Evolutionary conservation across 1,139 yeast species (phyloP).

Genomic region (Torulaspora pretoriensis): DNA sequence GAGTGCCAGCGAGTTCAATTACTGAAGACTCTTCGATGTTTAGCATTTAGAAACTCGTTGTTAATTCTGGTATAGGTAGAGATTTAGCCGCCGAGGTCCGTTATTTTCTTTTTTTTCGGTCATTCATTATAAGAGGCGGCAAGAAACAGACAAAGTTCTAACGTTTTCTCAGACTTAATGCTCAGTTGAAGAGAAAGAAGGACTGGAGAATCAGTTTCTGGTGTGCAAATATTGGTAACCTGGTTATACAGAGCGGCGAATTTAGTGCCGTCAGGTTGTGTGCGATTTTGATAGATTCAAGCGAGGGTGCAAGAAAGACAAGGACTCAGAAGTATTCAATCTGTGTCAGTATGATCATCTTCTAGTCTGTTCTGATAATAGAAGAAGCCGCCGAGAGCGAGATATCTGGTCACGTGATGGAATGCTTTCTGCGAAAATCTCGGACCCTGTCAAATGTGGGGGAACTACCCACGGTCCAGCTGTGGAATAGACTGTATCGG

Average conservation of each 20-base stretch:
- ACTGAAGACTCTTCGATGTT: conserved; percentile 11
- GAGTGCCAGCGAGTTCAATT: conserved; percentile 70
- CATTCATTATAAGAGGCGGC: neutral
- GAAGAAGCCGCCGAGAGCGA: neutral
- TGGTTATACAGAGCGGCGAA: too few relatives aligned
- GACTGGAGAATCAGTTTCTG: too few relatives aligned
- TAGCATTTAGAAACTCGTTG: conserved; percentile 1
- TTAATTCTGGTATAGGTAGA: neutral
- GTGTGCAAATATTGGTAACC: too few relatives aligned
- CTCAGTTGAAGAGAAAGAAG: too few relatives aligned
- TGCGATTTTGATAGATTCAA: too few relatives aligned
- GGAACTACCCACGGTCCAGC: neutral
- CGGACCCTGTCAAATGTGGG: conserved; percentile 1
- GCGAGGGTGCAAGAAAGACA: too few relatives aligned
- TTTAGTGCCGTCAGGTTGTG: too few relatives aligned
- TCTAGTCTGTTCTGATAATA: too few relatives aligned
- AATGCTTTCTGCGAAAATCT: neutral
- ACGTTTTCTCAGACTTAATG: neutral
- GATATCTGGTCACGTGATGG: neutral
- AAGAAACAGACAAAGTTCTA: neutral
- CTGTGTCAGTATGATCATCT: too few relatives aligned
- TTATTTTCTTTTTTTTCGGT: neutral
- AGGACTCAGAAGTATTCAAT: too few relatives aligned
- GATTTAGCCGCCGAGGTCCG: neutral
- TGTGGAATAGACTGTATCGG: neutral